Percentiles rank a stretch among this genome's conserved stretches.
Conservation (phyloP, 306 rosid genomes). For the Vigna reflexopilosa region DNA sequence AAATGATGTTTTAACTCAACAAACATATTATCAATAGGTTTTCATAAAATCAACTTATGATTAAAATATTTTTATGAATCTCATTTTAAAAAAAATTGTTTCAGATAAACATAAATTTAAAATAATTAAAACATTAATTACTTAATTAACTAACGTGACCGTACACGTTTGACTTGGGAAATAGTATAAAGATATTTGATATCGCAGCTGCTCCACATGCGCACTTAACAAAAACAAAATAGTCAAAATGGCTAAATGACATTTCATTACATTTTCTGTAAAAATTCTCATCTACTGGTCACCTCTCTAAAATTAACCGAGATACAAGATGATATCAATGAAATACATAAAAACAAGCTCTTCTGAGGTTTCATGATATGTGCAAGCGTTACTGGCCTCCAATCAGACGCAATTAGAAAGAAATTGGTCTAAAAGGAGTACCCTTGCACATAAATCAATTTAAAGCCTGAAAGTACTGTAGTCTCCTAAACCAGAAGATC, state of each 20-base stretch:
- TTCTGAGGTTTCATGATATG: conserved; percentile 47
- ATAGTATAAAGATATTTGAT: background rate
- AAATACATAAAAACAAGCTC: conserved; percentile 18
- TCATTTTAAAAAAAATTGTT: too few species aligned
- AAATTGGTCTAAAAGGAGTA: conserved; percentile 46
- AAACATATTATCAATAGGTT: too few species aligned
- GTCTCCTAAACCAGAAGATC: conserved; percentile 77
- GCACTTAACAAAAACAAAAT: conserved; percentile 30
- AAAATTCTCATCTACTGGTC: conserved; percentile 46
- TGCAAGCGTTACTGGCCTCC: conserved; percentile 43
- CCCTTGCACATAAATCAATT: conserved; percentile 42
- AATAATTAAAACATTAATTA: background rate
- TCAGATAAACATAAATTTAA: background rate
- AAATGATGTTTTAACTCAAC: too few species aligned
- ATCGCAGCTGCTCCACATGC: conserved; percentile 33
- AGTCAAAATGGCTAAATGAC: conserved; percentile 44
- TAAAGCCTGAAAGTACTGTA: conserved; percentile 79
- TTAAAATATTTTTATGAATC: too few species aligned
- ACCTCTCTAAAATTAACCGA: conserved; percentile 46
- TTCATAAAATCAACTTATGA: too few species aligned
- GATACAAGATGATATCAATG: conserved; percentile 24
- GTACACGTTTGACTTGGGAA: background rate
- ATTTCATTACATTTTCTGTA: conserved; percentile 50
- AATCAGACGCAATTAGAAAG: conserved; percentile 45
- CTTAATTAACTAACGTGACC: background rate